Conservation (phyloP, 371 early-diverging fungal genomes). For the Mortierella sp. region DNA sequence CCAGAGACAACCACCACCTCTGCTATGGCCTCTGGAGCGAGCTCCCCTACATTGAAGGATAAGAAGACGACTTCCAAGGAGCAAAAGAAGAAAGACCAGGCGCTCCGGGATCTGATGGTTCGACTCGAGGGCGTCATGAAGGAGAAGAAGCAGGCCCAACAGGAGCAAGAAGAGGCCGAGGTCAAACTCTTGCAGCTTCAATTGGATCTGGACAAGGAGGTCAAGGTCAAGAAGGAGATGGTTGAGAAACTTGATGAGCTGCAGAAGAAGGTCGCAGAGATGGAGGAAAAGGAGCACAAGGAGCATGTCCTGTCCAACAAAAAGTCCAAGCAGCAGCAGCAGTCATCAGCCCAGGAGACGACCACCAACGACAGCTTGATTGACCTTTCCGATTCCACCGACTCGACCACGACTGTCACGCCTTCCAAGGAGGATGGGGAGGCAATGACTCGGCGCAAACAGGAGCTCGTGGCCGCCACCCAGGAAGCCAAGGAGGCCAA, state of each 20-base stretch:
- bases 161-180: constrained; percentile 52
- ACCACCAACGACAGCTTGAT: not conserved
- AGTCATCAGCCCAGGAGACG: not conserved
- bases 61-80: constrained; percentile 48
- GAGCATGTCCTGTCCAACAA: constrained; percentile 10
- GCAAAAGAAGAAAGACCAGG: constrained; percentile 55
- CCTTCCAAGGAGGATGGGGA: not conserved
- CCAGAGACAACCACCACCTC: constrained; percentile 34
- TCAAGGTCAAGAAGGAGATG: constrained; percentile 64
- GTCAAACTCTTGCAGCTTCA: constrained; percentile 49
- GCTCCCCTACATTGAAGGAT: constrained; percentile 39
- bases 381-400: not conserved
- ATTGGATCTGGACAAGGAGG: constrained; percentile 63
- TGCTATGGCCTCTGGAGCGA: constrained; percentile 28
- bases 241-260: constrained; percentile 64
- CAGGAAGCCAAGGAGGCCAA: constrained; percentile 26
- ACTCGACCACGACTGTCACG: not conserved
- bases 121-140: constrained; percentile 49
- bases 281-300: constrained; percentile 41
- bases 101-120: constrained; percentile 47
- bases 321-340: constrained; percentile 6
- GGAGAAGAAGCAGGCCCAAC: constrained; percentile 55
- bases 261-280: constrained; percentile 61
- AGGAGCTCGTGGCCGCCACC: constrained; percentile 19
- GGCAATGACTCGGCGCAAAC: not conserved